These are phyloP conservation scores for Quercus dentata DNA, from an alignment of 306 rosid genomes.

Conservation along the genomic window DNA sequence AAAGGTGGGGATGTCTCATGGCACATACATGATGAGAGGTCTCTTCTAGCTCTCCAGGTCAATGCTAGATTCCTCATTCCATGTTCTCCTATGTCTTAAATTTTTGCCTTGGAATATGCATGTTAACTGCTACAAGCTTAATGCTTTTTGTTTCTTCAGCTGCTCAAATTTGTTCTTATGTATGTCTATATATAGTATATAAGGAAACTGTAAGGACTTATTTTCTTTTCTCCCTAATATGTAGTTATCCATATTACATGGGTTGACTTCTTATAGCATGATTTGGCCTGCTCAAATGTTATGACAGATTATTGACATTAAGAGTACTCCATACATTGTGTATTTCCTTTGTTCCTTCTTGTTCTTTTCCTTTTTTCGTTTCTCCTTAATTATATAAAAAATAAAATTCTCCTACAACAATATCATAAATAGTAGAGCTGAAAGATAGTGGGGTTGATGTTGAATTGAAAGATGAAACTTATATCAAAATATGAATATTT, in stretches of 20 bases:
- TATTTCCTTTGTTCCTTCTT: neutral
- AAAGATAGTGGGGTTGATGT: neutral
- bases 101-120: too few species aligned
- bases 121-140: constrained; percentile 12
- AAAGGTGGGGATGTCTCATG: too few species aligned
- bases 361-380: neutral
- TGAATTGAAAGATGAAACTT: neutral
- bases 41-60: too few species aligned
- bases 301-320: neutral
- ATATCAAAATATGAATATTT: too few species aligned
- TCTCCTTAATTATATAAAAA: neutral
- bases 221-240: neutral
- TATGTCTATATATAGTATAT: neutral
- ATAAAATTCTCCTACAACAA: neutral
- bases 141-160: neutral
- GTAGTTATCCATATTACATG: neutral
- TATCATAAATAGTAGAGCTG: neutral
- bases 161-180: neutral
- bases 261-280: neutral
- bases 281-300: too few species aligned
- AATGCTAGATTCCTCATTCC: too few species aligned
- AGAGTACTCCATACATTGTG: neutral
- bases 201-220: neutral
- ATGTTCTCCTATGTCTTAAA: too few species aligned
- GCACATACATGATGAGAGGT: too few species aligned